phyloP scores from a whole-genome alignment of 306 rosid genomes.

The Dryas alaskensis region DNA sequence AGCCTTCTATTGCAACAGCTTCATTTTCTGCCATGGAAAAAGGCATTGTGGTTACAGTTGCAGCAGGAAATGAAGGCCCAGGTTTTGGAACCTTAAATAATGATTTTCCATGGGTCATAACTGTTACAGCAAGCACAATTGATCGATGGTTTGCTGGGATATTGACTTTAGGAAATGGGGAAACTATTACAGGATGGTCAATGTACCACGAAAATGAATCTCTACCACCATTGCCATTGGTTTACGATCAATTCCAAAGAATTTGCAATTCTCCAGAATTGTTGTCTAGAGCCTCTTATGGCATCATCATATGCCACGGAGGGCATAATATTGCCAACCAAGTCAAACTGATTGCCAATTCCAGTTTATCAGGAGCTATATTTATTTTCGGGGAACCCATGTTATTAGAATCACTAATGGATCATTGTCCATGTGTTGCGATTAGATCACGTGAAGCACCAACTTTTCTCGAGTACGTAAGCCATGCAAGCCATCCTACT shows the following conservation, averaged over 20 bases:
- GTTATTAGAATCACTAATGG: no score
- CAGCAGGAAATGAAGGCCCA: neutral
- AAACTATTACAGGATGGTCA: neutral
- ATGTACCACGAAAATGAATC: neutral
- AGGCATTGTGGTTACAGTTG: neutral
- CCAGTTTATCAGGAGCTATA: neutral
- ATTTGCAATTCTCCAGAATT: neutral
- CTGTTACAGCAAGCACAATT: neutral
- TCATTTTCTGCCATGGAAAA: constrained; percentile 8
- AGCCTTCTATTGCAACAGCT: neutral
- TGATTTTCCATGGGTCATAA: neutral
- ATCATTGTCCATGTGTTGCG: neutral
- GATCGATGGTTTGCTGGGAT: neutral
- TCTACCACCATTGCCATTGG: neutral
- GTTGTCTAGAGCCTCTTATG: neutral
- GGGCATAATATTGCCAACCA: neutral
- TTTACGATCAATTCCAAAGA: neutral
- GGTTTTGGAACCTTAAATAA: neutral
- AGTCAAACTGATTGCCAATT: neutral
- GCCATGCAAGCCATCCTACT: no score
- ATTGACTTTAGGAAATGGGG: neutral
- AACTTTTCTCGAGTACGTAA: no score
- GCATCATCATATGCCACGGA: neutral
- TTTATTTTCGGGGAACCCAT: neutral
- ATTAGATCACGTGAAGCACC: neutral